Percentiles rank a stretch among this genome's conserved stretches.
phyloP scores from a whole-genome alignment of 768 basidiomycete species.

The Auriscalpium orientale region DNA sequence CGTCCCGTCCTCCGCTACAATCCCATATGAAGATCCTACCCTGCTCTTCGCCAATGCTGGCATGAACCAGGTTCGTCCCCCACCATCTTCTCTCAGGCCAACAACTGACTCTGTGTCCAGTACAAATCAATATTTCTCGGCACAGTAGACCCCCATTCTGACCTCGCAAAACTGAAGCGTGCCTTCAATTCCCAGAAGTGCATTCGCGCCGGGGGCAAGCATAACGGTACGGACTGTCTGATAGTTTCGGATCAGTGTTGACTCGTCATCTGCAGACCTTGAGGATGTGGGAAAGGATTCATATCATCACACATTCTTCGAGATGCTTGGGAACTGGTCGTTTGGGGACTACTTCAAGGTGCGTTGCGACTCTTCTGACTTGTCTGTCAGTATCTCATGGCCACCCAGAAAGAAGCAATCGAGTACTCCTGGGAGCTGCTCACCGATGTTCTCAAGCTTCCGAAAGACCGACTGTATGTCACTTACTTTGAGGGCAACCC shows the following conservation, averaged over 20 bases:
- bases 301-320: conserved; percentile 97
- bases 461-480: conserved; percentile 88
- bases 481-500: conserved; percentile 96
- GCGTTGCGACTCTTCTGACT: conserved; percentile 3
- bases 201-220: conserved; percentile 97
- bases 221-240: conserved; percentile 61
- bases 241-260: background rate
- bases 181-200: conserved; percentile 98
- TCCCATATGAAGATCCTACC: conserved; percentile 97
- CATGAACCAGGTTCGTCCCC: conserved; percentile 73
- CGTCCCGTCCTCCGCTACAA: conserved; percentile 84
- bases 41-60: conserved; percentile 98
- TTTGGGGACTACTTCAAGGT: conserved; percentile 99
- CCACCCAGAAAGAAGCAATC: conserved; percentile 81
- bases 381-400: background rate
- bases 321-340: conserved; percentile 99
- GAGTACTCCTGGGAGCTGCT: conserved; percentile 91
- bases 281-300: conserved; percentile 99
- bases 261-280: conserved; percentile 51
- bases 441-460: conserved; percentile 81
- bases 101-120: conserved; percentile 32
- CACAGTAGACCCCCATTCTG: conserved; percentile 91
- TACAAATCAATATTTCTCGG: conserved; percentile 98
- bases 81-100: too few relatives aligned
- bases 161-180: conserved; percentile 82